Percentiles rank a stretch among this genome's conserved stretches.
Evolutionary conservation across 345 rosid genomes (phyloP).

Genomic region (Anacardium occidentale): DNA sequence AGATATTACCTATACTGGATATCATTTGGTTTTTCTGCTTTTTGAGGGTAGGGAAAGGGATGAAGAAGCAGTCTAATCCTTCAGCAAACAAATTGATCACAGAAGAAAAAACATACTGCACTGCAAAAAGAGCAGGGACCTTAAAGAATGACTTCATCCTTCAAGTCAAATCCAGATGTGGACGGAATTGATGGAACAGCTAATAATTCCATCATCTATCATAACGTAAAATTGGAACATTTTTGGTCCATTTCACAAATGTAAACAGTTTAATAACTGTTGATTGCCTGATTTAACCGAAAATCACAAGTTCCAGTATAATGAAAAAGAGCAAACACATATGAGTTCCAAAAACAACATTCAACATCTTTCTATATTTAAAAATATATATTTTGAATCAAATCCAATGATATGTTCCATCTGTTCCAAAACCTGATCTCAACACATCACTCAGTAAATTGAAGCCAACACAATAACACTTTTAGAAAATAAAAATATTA

Average conservation of each 20-base stretch:
- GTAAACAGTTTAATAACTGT: neutral
- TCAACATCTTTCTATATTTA: neutral
- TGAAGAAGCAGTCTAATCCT: no score
- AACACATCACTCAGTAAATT: neutral
- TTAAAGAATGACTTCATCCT: no score
- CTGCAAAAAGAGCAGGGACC: neutral
- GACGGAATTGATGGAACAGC: no score
- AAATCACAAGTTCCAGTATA: neutral
- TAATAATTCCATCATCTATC: no score
- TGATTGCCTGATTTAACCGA: neutral
- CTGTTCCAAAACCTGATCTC: neutral
- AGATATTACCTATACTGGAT: neutral
- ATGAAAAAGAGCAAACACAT: neutral
- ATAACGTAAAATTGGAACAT: neutral
- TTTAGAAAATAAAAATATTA: neutral
- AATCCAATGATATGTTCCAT: neutral
- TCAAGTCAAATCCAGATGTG: no score
- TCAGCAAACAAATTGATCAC: no score
- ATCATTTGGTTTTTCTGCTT: neutral
- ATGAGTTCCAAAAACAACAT: neutral
- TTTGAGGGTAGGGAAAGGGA: neutral
- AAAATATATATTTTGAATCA: neutral
- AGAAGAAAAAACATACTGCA: no score
- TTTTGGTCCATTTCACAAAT: neutral
- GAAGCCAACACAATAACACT: neutral